phyloP scores from a whole-genome alignment of 805 yeast genomes.

The Candida pseudofarinosa region DNA sequence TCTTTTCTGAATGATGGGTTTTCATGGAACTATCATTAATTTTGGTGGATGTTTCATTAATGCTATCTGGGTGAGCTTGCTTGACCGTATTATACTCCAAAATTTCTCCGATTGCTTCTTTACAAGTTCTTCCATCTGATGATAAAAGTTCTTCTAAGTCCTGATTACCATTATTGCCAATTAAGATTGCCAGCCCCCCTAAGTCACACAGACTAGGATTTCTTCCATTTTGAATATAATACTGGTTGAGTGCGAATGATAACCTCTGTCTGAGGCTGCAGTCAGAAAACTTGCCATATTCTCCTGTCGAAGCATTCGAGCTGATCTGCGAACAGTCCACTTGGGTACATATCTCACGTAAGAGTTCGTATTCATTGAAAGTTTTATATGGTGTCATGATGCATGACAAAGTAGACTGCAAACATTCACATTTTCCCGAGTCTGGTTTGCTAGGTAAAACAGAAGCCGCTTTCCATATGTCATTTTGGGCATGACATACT shows the following conservation, averaged over 20 bases:
- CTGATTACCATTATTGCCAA: slow-evolving; percentile 10
- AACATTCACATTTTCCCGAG: slow-evolving; percentile 41
- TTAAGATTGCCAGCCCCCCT: slow-evolving; percentile 16
- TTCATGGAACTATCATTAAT: not conserved
- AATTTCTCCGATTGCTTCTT: slow-evolving; percentile 11
- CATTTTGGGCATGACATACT: slow-evolving; percentile 2
- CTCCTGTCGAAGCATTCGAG: slow-evolving; percentile 32
- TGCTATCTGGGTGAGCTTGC: not conserved
- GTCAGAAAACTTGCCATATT: slow-evolving; percentile 40
- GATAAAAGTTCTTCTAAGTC: slow-evolving; percentile 15
- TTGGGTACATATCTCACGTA: slow-evolving; percentile 30
- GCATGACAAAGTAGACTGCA: slow-evolving; percentile 38
- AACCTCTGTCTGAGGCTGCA: slow-evolving; percentile 35
- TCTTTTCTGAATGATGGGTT: not conserved
- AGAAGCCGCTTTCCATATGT: slow-evolving; percentile 17
- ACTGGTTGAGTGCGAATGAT: slow-evolving; percentile 39
- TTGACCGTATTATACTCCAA: not conserved
- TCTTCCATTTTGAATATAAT: slow-evolving; percentile 20
- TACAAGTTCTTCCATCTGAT: slow-evolving; percentile 25
- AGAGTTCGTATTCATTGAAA: slow-evolving; percentile 16
- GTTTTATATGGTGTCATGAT: slow-evolving; percentile 23
- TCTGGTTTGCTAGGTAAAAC: slow-evolving; percentile 40
- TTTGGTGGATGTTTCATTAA: not conserved
- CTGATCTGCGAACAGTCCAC: slow-evolving; percentile 37
- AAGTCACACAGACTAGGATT: slow-evolving; percentile 21